Conservation (phyloP, 805 yeast species). For the Nakazawaea sp. region DNA sequence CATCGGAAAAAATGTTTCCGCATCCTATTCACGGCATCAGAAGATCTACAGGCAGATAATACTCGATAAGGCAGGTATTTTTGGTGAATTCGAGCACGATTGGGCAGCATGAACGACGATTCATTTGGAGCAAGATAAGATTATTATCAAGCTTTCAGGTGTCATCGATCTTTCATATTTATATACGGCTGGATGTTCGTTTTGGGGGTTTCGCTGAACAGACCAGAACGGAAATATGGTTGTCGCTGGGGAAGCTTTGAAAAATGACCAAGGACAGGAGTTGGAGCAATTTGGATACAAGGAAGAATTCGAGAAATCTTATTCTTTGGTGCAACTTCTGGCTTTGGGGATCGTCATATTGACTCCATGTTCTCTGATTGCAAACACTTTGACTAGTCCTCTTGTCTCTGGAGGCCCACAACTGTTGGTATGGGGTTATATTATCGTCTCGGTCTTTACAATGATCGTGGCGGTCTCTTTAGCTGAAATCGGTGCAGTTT, state of each 20-base stretch:
- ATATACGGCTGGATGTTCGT: no score
- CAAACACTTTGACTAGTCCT: slow-evolving; percentile 19
- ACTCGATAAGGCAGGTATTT: no score
- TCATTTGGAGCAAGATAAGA: no score
- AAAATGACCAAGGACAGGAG: neutral
- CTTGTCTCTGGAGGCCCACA: slow-evolving; percentile 19
- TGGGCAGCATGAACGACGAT: no score
- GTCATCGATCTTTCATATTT: no score
- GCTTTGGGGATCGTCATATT: slow-evolving; percentile 19
- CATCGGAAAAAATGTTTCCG: no score
- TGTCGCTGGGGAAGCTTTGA: neutral
- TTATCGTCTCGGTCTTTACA: slow-evolving; percentile 19
- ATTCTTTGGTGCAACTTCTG: slow-evolving; percentile 16
- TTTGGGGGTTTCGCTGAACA: no score
- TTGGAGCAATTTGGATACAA: slow-evolving; percentile 19
- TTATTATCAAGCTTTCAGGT: no score
- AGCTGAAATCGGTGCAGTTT: slow-evolving; percentile 27
- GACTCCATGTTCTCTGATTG: slow-evolving; percentile 20
- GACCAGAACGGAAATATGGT: no score
- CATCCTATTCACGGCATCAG: no score
- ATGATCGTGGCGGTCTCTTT: slow-evolving; percentile 18
- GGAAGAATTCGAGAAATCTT: slow-evolving; percentile 19
- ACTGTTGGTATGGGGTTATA: slow-evolving; percentile 21
- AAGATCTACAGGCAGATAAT: no score
- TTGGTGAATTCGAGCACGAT: no score